Conservation (phyloP, 2,329 filamentous ascomycete species). For the Claviceps sp. region DNA sequence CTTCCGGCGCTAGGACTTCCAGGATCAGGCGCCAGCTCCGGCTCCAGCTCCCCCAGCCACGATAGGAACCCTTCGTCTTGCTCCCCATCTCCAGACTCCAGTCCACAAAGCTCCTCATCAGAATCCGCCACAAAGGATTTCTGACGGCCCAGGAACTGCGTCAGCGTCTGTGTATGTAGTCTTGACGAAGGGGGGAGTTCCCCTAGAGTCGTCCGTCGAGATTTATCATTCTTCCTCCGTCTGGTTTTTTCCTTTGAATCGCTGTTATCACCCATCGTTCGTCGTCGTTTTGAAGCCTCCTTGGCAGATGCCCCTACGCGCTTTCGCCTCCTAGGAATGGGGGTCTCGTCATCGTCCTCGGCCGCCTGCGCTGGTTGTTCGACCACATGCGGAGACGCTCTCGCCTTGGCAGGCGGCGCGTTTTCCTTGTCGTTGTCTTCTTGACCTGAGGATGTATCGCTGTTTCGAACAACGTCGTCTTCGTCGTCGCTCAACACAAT, state of each 20-base stretch:
- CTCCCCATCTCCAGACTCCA: slow-evolving; percentile 9
- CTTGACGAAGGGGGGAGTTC: slow-evolving; percentile 17
- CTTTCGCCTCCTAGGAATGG: slow-evolving; percentile 13
- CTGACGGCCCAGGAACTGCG: slow-evolving; percentile 22
- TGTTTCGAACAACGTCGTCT: neutral
- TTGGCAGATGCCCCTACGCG: neutral
- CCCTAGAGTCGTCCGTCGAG: slow-evolving; percentile 19
- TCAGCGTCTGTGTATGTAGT: slow-evolving; percentile 29
- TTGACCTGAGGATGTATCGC: neutral
- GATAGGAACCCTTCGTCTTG: slow-evolving; percentile 18
- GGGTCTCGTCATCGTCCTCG: slow-evolving; percentile 11
- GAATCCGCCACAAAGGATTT: slow-evolving; percentile 22
- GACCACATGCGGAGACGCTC: neutral
- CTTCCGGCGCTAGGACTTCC: slow-evolving; percentile 15
- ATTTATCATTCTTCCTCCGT: slow-evolving; percentile 4
- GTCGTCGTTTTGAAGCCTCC: neutral
- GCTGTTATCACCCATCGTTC: slow-evolving; percentile 2
- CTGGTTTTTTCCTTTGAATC: neutral
- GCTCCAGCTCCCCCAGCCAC: slow-evolving; percentile 15
- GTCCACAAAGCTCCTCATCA: slow-evolving; percentile 13
- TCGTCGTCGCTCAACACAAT: slow-evolving; percentile 17
- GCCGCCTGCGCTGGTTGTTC: neutral
- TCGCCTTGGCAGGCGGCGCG: neutral
- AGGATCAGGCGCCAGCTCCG: slow-evolving; percentile 3
- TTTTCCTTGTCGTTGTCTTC: slow-evolving; percentile 9